phyloP scores from a whole-genome alignment of 164 flowering plant genomes.

The Litsea cubeba region DNA sequence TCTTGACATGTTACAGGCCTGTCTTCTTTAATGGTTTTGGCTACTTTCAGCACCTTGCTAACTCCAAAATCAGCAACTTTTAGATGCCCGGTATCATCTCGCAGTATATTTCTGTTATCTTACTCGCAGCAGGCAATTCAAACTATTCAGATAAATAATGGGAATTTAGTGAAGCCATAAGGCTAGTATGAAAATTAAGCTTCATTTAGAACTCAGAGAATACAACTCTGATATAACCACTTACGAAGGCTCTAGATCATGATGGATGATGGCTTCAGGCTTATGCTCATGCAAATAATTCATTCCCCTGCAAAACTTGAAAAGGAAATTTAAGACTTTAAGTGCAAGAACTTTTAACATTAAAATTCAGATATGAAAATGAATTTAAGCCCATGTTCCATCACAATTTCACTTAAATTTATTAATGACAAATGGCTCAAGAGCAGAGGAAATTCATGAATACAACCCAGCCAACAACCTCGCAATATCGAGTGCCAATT shows the following conservation, averaged over 20 bases:
- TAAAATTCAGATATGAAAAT: background rate
- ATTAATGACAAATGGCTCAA: background rate
- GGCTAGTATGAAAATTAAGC: background rate
- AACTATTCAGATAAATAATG: slow-evolving; percentile 12
- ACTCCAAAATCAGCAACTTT: slow-evolving; percentile 99
- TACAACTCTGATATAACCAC: slow-evolving; percentile 19
- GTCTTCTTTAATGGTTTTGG: slow-evolving; percentile 59
- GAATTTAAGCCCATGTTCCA: background rate
- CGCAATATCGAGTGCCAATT: slow-evolving; percentile 77
- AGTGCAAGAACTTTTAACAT: background rate
- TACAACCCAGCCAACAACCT: slow-evolving; percentile 32
- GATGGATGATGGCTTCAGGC: slow-evolving; percentile 82
- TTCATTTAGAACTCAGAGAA: background rate
- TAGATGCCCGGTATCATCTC: slow-evolving; percentile 95
- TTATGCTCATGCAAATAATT: slow-evolving; percentile 89
- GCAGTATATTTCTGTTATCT: slow-evolving; percentile 87
- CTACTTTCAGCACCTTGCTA: slow-evolving; percentile 72
- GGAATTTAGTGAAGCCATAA: slow-evolving; percentile 1
- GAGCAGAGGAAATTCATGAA: slow-evolving; percentile 3
- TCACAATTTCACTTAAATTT: background rate
- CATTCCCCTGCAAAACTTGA: slow-evolving; percentile 73
- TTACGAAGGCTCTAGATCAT: slow-evolving; percentile 99
- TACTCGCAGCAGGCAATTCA: slow-evolving; percentile 29
- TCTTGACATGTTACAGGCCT: slow-evolving; percentile 49
- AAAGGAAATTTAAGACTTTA: background rate